These are phyloP conservation scores for Aspergillus luchuensis DNA, from an alignment of 2,329 filamentous ascomycete species.

Conservation along the genomic window DNA sequence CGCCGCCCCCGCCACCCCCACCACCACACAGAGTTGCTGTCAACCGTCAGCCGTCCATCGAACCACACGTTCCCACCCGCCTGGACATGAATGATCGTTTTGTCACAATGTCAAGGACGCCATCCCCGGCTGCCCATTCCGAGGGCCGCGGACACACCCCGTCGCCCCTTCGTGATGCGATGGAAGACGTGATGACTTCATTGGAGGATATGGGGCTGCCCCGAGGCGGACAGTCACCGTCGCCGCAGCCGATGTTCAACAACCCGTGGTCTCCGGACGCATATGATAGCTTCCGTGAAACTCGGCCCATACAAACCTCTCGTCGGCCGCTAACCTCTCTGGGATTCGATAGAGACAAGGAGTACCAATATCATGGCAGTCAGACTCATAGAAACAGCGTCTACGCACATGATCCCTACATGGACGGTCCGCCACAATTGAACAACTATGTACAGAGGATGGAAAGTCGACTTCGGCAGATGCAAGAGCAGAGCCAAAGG, in stretches of 20 bases:
- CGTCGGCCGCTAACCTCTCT: constrained; percentile 71
- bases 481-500: constrained; percentile 58
- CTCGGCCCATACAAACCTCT: constrained; percentile 36
- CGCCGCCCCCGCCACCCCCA: constrained; percentile 80
- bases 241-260: constrained; percentile 56
- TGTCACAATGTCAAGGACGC: constrained; percentile 44
- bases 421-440: constrained; percentile 68
- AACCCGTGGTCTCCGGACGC: constrained; percentile 89
- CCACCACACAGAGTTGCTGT: constrained; percentile 71
- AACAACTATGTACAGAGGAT: constrained; percentile 89
- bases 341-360: constrained; percentile 61
- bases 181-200: constrained; percentile 98
- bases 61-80: constrained; percentile 34
- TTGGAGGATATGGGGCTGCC: constrained; percentile 79
- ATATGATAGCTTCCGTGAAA: constrained; percentile 60
- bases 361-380: constrained; percentile 62
- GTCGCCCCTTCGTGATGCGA: constrained; percentile 87
- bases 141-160: constrained; percentile 72
- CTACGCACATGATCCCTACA: constrained; percentile 37
- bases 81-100: constrained; percentile 47
- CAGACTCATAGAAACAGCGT: constrained; percentile 50
- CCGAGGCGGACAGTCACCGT: constrained; percentile 52
- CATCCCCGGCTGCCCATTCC: constrained; percentile 58
- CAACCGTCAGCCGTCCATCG: constrained; percentile 37
- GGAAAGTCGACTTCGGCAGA: constrained; percentile 75